Evolutionary conservation across 2,329 filamentous ascomycete genomes (phyloP).

Genomic region (Aspergillus pseudoterreus): DNA sequence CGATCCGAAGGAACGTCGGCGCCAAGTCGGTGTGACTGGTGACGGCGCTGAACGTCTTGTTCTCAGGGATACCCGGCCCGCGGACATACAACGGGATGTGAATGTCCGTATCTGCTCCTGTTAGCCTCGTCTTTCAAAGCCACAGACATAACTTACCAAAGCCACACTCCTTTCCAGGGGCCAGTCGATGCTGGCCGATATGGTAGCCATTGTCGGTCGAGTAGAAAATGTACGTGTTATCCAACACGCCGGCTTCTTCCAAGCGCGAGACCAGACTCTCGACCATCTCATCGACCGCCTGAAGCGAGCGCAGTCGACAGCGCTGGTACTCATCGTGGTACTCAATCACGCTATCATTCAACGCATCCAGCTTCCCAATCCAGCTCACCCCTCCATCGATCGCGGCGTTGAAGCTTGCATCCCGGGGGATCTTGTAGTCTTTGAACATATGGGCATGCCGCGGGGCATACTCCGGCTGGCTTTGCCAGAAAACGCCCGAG

Average conservation of each 20-base stretch:
- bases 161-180: slow-evolving; percentile 55
- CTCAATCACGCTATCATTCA: slow-evolving; percentile 45
- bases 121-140: background rate
- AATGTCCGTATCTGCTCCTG: slow-evolving; percentile 43
- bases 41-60: slow-evolving; percentile 42
- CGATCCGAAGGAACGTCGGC: slow-evolving; percentile 53
- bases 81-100: slow-evolving; percentile 57
- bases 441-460: slow-evolving; percentile 60
- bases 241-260: slow-evolving; percentile 37
- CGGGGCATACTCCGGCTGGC: slow-evolving; percentile 38
- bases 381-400: slow-evolving; percentile 48
- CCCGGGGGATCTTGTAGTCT: slow-evolving; percentile 56
- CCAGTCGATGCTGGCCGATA: slow-evolving; percentile 55
- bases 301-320: slow-evolving; percentile 46
- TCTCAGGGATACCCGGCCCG: slow-evolving; percentile 52
- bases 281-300: slow-evolving; percentile 54
- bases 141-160: slow-evolving; percentile 45
- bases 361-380: slow-evolving; percentile 40
- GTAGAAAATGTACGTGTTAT: slow-evolving; percentile 58
- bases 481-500: slow-evolving; percentile 19
- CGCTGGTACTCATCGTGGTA: slow-evolving; percentile 53
- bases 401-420: slow-evolving; percentile 57
- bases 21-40: slow-evolving; percentile 63
- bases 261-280: slow-evolving; percentile 42
- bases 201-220: slow-evolving; percentile 60